Conservation (phyloP, 2,329 filamentous ascomycete species). For the Talaromyces islandicus region DNA sequence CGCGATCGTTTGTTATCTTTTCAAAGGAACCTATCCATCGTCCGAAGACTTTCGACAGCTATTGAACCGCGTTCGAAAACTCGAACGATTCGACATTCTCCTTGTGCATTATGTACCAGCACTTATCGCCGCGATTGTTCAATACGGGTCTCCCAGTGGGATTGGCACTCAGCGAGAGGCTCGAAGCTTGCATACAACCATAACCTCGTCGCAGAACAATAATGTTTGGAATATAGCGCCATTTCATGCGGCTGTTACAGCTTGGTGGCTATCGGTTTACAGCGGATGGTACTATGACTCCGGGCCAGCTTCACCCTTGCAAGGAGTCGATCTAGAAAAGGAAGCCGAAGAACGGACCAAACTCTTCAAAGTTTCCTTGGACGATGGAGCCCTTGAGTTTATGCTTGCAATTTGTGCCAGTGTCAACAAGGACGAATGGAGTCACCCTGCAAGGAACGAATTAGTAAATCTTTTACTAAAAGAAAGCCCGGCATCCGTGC, state of each 20-base stretch:
- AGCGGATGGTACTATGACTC: slow-evolving; percentile 81
- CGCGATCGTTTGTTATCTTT: slow-evolving; percentile 70
- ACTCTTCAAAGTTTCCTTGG: slow-evolving; percentile 68
- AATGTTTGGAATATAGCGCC: slow-evolving; percentile 66
- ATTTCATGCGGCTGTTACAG: slow-evolving; percentile 70
- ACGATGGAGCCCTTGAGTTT: slow-evolving; percentile 89
- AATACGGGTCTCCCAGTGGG: slow-evolving; percentile 72
- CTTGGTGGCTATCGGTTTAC: slow-evolving; percentile 91
- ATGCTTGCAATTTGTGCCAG: slow-evolving; percentile 79
- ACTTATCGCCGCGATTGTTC: slow-evolving; percentile 68
- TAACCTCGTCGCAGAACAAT: slow-evolving; percentile 62
- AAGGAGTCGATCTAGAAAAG: slow-evolving; percentile 56
- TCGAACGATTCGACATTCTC: slow-evolving; percentile 70
- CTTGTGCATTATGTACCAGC: slow-evolving; percentile 77
- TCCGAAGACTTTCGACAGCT: slow-evolving; percentile 69
- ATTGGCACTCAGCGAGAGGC: slow-evolving; percentile 62
- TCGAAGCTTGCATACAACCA: slow-evolving; percentile 60
- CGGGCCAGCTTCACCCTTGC: slow-evolving; percentile 53
- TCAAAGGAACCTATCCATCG: slow-evolving; percentile 68
- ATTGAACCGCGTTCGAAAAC: slow-evolving; percentile 59
- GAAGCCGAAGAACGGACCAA: slow-evolving; percentile 68
- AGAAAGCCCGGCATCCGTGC: slow-evolving; percentile 64
- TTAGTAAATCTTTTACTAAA: slow-evolving; percentile 77
- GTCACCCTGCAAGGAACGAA: slow-evolving; percentile 76
- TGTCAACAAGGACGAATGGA: slow-evolving; percentile 74